Evolutionary conservation across 805 yeast genomes (phyloP), one percentile per base, ranked within the genome.

Genomic region (Saturnispora mendoncae): DNA sequence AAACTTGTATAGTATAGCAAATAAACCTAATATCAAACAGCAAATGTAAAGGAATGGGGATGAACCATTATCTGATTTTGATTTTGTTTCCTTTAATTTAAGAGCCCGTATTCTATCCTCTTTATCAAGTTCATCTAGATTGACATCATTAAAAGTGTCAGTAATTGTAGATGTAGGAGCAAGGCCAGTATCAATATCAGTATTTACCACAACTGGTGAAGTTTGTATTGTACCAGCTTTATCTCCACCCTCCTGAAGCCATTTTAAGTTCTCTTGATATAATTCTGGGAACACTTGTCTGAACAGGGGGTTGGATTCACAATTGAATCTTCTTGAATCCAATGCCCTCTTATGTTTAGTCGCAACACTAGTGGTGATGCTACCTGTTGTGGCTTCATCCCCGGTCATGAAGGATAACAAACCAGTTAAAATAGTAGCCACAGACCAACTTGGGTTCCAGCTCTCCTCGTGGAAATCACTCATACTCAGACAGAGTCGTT

Each of bases 401-500:
- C 92, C 80, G 1, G 94, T 85, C 97, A 88, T 88, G 55, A 88
- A 88, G 57, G 95, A 84, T 49, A 88, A 66, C 28, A 88, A 65
- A 0, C 97, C 97, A 9, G 79, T 84, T 51, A 88, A 68, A 17
- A 88, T 88, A 0, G 97, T 87, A 26, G 85, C 69, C 20, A 88
- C 96, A 34, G 87, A 78, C 97, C 97, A 88, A 6, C 94, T 86
- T 1, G 97, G 97, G 59, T 88, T 87, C 97, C 97, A 88, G 1
- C 82, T 67, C 58, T 87, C 92, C 3, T 95, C 96, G 53, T 88
- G 97, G 60, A 77, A 88, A 62, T 88, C 97, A 53, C 94, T 80
- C 81, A 88, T 87, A n/a, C 88, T 78, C 37, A 88, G 66, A 62
- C 97, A 88, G 21, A 88, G 68, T 37, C 95, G 67, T 3, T 86